Evolutionary conservation across 306 rosid species (phyloP).

Genomic region (Trifolium pratense): DNA sequence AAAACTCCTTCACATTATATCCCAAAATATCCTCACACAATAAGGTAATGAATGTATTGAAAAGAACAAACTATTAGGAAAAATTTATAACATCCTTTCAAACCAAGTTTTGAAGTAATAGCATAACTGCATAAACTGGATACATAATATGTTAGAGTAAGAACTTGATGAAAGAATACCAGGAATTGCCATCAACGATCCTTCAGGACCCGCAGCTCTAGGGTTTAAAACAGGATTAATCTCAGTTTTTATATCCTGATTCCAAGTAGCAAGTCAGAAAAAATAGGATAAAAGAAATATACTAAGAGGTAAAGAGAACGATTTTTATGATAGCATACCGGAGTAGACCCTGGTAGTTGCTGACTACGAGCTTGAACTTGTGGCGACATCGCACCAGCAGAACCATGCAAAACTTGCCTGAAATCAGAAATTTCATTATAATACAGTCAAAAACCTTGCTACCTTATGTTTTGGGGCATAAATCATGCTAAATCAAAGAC

Average conservation of each 20-base stretch:
- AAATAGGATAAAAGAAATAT: slow-evolving; percentile 26
- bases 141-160: slow-evolving; percentile 33
- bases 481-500: slow-evolving; percentile 15
- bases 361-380: slow-evolving; percentile 93
- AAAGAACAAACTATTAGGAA: slow-evolving; percentile 2
- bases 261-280: slow-evolving; percentile 49
- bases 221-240: slow-evolving; percentile 86
- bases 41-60: slow-evolving; percentile 30
- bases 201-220: slow-evolving; percentile 89
- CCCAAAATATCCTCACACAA: slow-evolving; percentile 33
- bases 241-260: slow-evolving; percentile 92
- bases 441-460: not conserved
- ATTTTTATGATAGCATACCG: slow-evolving; percentile 56
- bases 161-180: slow-evolving; percentile 58
- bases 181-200: slow-evolving; percentile 87
- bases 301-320: slow-evolving; percentile 28
- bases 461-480: slow-evolving; percentile 19
- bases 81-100: slow-evolving; percentile 30
- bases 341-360: slow-evolving; percentile 85
- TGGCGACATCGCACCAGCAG: slow-evolving; percentile 85
- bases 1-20: slow-evolving; percentile 19
- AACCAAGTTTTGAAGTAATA: slow-evolving; percentile 34
- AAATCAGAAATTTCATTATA: slow-evolving; percentile 38
- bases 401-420: slow-evolving; percentile 94
- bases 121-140: slow-evolving; percentile 19